Evolutionary conservation across 805 yeast species (phyloP), one percentile per base, ranked within the genome.

Genomic region (Wickerhamomyces chaumierensis): DNA sequence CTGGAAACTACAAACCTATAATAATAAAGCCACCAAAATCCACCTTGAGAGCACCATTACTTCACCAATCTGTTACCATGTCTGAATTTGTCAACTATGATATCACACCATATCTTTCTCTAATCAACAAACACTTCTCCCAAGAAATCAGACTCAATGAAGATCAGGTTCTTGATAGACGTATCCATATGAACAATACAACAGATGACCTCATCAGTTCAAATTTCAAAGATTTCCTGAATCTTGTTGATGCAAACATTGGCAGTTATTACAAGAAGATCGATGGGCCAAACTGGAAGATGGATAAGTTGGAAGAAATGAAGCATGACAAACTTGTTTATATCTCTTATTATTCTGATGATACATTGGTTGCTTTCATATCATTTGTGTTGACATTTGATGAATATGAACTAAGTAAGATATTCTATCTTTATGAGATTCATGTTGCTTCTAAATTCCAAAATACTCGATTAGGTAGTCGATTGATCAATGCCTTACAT

Each of bases 391-490:
- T 69, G n/a, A 66, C 71, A 0, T 27, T 44, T 8, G 75, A 71
- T 36, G 57, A 59, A 21, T 65, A 53, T 9, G 43, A 48, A 7
- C 52, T 60, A 36, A 31, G 18, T 9, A 31, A 12, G 14, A 68
- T 66, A 14, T 40, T 76, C 8, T 77, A 75, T 45, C 56, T 77
- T 9, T 77, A 73, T 45, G 83, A 77, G 48, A 69, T 77, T 29
- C 83, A 77, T 39, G 53, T 76, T 0, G 23, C 40, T 2, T 58
- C 61, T 2, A 14, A 36, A 11, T 60, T 44, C 40, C 71, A 73
- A 36, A 55, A 57, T 1, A 29, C 35, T 3, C 47, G 55, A 8
- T 20, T 67, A 1, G 83, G 82, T 0, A 35, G 63, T 0, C 15
- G 15, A 11, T 43, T 75, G n/a, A 54, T 76, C 40, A 20, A 31